Evolutionary conservation across 2,329 filamentous ascomycete genomes (phyloP).

Genomic region (Hyphodiscus sp.): DNA sequence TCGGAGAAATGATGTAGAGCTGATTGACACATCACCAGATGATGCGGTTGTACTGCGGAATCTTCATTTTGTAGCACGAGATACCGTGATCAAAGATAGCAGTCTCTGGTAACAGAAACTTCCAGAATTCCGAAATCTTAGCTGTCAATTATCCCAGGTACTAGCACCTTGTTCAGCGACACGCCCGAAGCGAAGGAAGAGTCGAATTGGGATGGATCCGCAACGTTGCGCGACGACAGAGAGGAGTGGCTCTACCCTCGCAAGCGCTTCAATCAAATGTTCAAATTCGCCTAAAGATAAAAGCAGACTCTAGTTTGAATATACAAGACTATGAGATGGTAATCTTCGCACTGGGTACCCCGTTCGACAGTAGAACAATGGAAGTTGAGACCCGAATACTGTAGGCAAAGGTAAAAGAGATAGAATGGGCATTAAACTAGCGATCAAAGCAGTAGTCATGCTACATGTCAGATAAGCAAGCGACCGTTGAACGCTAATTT

Average conservation of each 20-base stretch:
- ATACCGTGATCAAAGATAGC: not conserved
- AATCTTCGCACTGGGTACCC: constrained; percentile 5
- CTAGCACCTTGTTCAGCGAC: constrained; percentile 11
- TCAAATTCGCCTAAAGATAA: constrained; percentile 6
- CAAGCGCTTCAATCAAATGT: constrained; percentile 3
- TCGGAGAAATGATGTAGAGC: not conserved
- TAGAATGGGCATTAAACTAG: not conserved
- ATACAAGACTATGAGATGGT: constrained; percentile 14
- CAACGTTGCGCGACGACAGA: constrained; percentile 6
- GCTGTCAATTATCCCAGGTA: constrained; percentile 4
- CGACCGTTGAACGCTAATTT: no score
- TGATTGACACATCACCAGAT: constrained; percentile 3
- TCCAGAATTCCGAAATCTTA: not conserved
- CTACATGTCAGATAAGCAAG: not conserved
- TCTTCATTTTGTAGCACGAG: constrained; percentile 6
- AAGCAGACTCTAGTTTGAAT: constrained; percentile 13
- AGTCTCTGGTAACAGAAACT: not conserved
- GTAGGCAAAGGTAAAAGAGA: not conserved
- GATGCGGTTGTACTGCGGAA: constrained; percentile 6
- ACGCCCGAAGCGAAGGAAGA: not conserved
- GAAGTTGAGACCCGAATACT: constrained; percentile 3
- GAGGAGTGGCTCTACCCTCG: constrained; percentile 4
- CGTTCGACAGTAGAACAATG: constrained; percentile 9
- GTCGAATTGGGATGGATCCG: constrained; percentile 4
- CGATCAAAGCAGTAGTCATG: constrained; percentile 6